Evolutionary conservation across 768 basidiomycete species (phyloP), one percentile per base, ranked within the genome.

Genomic region (Saitozyma sp.): DNA sequence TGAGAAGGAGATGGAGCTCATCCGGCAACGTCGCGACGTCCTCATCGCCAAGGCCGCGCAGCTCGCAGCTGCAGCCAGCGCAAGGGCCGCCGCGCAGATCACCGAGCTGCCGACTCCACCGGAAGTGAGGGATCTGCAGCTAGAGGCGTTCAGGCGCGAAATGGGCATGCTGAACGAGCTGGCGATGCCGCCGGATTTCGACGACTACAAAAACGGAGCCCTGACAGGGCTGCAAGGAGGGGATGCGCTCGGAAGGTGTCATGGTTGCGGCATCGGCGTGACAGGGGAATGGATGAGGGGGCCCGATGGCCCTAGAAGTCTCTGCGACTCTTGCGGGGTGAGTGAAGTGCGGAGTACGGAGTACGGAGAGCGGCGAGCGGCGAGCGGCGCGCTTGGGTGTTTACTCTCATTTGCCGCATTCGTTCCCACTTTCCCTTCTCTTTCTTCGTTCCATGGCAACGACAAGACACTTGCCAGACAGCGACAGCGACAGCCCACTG

Each of bases 281-380:
- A 69, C 70, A 14, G 51, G 56, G 8, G 65, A 63, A 54, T 73
- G 75, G 75, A 68, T 71, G 63, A 62, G 48, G 38, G 75, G 75
- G 29, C 75, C 75, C 0, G 70, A 76, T 63, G 75, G 75, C 1
- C 71, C 75, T 13, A 53, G 54, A n/a, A 71, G 67, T 61, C 52
- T 76, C 41, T 76, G 75, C 50, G 58, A 72, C 41, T 56, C 67
- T 6, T 76, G 75, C 50, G 75, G 75, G 13, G 75, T 76, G 56
- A 71, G 75, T 71, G 8, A 4, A 8, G 8, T 51, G 48, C 54
- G 17, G 8, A 14, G n/a, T 17, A 6, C 45, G 13, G n/a, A 46
- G 45, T 46, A 6, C 11, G 45, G 45, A 46, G 45, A 2, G 6
- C 11, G 6, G 6, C 13, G 6, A n/a, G 6, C 45, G 45, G n/a